Evolutionary conservation across 106 monocot genomes (phyloP), one percentile per base, ranked within the genome.

Genomic region (Ottelia alismoides): DNA sequence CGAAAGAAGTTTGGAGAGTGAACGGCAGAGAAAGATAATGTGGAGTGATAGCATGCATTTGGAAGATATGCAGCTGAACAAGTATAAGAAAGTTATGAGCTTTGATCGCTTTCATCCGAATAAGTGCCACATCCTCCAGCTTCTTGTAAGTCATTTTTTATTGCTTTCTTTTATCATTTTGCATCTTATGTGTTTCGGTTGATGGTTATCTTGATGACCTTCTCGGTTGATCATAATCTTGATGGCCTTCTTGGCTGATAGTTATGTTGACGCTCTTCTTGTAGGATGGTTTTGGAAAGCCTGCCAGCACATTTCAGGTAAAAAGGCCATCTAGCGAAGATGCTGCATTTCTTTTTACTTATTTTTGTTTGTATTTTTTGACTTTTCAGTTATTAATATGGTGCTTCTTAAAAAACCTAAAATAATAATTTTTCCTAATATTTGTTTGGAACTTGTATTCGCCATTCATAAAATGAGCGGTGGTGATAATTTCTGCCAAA

Each of bases 81-180:
- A 69, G 24, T n/a, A 60, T 9, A 60, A 12, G 16, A 61, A 61
- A 60, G 61, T 45, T 32, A 69, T 69, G 0, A 23, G 23, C 31
- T 61, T 69, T 25, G 53, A 25, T 11, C 53, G 4, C 3, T 61
- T 69, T 31, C 28, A 12, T 25, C 7, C 51, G 20, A 53, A 69
- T 46, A 61, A 61, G 31, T 53, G 27, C 29, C 59, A 69, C 49
- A 60, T 60, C 21, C 45, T 69, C 22, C 51, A 45, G 60, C 68
- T 69, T 53, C 60, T 53, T 46, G 68, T 69, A 47, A 19, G 51
- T n/a, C n/a, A 18, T 11, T 27, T 29, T 29, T 56, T 22, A 18
- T 66, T 35, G 0, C 14, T 51, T 31, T 29, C 16, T 22, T 52
- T 12, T 16, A 2, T 11, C 50, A 17, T 52, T 56, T 9, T 47